A percentile compares a stretch with the other conserved stretches of the same genome.
Evolutionary conservation across 2,329 filamentous ascomycete genomes (phyloP).

Genomic region (Alternaria hordeiaustralica): DNA sequence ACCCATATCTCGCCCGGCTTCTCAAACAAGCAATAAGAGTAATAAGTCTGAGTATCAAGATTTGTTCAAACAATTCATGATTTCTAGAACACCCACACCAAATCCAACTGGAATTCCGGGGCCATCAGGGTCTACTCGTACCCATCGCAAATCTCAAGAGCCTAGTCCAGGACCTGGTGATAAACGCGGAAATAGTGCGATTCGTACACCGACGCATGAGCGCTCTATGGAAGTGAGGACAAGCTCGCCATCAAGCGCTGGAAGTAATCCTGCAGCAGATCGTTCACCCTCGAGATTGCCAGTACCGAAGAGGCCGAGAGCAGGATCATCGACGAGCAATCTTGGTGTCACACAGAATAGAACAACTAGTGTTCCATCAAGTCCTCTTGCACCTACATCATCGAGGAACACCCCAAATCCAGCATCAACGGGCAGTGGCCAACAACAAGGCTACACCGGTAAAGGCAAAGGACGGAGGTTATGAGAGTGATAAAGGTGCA

Average conservation of each 20-base stretch:
- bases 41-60: too few relatives aligned
- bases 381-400: not conserved
- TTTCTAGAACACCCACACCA: too few relatives aligned
- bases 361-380: not conserved
- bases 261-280: not conserved
- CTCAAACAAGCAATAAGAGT: too few relatives aligned
- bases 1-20: too few relatives aligned
- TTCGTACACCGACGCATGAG: not conserved
- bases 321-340: not conserved
- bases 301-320: not conserved
- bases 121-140: too few relatives aligned
- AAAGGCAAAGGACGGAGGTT: not conserved
- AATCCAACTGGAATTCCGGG: too few relatives aligned
- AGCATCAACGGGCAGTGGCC: not conserved
- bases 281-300: not conserved
- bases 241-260: not conserved
- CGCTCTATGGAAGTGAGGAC: not conserved
- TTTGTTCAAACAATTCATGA: too few relatives aligned
- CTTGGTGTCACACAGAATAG: not conserved
- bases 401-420: not conserved
- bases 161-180: not conserved
- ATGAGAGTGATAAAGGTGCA: not conserved
- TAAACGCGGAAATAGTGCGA: not conserved
- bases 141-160: not conserved
- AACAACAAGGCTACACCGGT: not conserved